Evolutionary conservation across 768 basidiomycete genomes (phyloP), one percentile per base, ranked within the genome.

Genomic region (Boletus bicolor): DNA sequence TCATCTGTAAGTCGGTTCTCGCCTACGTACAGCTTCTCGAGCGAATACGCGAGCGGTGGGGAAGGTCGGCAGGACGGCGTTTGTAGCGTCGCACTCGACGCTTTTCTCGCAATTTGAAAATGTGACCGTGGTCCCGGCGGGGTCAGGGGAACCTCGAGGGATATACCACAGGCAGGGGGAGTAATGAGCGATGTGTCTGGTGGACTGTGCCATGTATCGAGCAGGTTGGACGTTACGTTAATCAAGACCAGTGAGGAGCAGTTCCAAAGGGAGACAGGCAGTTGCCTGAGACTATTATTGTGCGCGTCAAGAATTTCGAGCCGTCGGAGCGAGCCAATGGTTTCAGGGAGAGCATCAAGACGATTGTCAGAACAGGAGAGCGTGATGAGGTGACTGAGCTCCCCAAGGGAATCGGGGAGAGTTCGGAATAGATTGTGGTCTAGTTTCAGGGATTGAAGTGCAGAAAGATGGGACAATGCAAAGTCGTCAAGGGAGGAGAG

Each of bases 311-410:
- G 78, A 1, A 73, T 75, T 60, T 86, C 82, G 10, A 98, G 80
- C 42, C 82, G 84, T 72, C 84, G 83, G 44, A 98, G 76, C 9
- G 77, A 76, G 14, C 93, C 93, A 46, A 98, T 85, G 41, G 82
- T 83, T 11, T 76, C 69, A 0, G 97, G 97, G 0, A 98, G 79
- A 15, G 79, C 72, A 52, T 83, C 82, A 19, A 99, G 80, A 60
- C 86, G 81, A 73, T 98, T 98, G 71, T 98, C 91, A n/a, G 91
- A 90, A 66, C 91, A 92, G 11, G 89, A 89, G 7, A 99, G 80
- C 0, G 74, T 76, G 62, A 85, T 78, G 35, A 99, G 82, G 55
- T 81, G 80, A 26, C 71, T 74, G 41, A 98, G 82, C 21, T 86
- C 81, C 44, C 89, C 91, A 9, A 98, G 73, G 28, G 84, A 82